Percentiles rank a stretch among this genome's conserved stretches.
Evolutionary conservation across 805 yeast genomes (phyloP).

Genomic region (Candida saitoana): DNA sequence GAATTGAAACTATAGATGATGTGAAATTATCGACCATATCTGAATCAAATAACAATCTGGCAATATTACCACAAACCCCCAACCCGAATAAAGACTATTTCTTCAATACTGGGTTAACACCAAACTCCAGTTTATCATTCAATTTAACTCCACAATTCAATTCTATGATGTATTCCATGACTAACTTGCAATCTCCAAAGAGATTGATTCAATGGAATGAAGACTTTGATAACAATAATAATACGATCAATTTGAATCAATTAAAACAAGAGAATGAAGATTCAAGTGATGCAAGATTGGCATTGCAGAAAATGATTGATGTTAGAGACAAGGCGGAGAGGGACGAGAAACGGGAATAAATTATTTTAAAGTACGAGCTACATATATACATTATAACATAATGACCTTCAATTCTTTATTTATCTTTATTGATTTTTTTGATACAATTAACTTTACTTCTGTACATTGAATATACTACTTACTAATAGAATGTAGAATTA

Average conservation of each 20-base stretch:
- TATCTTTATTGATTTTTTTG: neutral
- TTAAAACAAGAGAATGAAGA: constrained; percentile 16
- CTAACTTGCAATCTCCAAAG: constrained; percentile 26
- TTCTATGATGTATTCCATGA: constrained; percentile 36
- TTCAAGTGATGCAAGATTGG: constrained; percentile 35
- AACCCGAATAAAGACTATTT: constrained; percentile 24
- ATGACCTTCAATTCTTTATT: constrained; percentile 1
- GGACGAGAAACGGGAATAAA: neutral
- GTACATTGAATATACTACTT: no score
- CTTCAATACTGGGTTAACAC: constrained; percentile 28
- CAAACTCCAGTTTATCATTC: constrained; percentile 19
- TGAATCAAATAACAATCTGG: constrained; percentile 3
- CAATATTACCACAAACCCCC: constrained; percentile 33
- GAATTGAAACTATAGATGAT: constrained; percentile 21
- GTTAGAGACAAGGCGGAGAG: constrained; percentile 14
- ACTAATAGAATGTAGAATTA: no score
- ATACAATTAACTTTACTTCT: neutral
- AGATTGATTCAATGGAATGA: constrained; percentile 1
- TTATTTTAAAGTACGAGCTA: neutral
- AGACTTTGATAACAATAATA: constrained; percentile 1
- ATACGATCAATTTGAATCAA: constrained; percentile 1
- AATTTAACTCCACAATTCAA: constrained; percentile 40
- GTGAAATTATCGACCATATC: constrained; percentile 4
- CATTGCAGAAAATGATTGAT: constrained; percentile 33
- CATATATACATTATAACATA: neutral